Conservation (phyloP, 768 basidiomycete species). For the Termitomyces sp. region DNA sequence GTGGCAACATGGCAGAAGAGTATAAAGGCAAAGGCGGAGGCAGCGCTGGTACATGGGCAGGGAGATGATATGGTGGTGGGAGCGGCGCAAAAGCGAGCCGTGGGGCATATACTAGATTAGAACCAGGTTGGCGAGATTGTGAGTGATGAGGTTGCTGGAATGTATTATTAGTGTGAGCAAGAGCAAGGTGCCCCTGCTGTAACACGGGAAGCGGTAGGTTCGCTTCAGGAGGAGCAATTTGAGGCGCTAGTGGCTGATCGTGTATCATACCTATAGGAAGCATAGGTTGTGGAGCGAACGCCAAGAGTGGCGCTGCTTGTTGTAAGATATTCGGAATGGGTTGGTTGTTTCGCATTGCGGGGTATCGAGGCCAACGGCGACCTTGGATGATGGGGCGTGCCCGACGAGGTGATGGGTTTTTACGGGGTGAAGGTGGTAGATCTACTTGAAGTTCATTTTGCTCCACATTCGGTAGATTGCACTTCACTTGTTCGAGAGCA, state of each 20-base stretch:
- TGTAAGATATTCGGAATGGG: not conserved
- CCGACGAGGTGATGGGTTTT: not conserved
- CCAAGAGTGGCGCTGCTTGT: not conserved
- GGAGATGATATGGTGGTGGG: not conserved
- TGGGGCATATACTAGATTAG: not conserved
- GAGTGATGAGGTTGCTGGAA: too few relatives aligned
- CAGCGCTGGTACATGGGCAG: not conserved
- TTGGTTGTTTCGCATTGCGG: not conserved
- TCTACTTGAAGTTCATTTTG: slow-evolving; percentile 50
- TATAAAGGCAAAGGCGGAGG: not conserved
- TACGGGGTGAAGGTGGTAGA: slow-evolving; percentile 30
- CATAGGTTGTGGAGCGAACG: not conserved
- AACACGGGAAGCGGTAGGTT: not conserved
- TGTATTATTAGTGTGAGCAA: not conserved
- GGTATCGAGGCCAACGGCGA: not conserved
- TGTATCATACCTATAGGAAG: not conserved
- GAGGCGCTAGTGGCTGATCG: not conserved
- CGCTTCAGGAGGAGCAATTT: not conserved
- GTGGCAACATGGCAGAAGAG: not conserved
- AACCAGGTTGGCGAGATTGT: too few relatives aligned
- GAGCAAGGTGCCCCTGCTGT: not conserved
- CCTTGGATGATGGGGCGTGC: not conserved
- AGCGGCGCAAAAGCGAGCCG: not conserved
- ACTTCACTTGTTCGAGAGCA: slow-evolving; percentile 48
- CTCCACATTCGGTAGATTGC: slow-evolving; percentile 49